Percentiles rank a stretch among this genome's conserved stretches.
Evolutionary conservation across 2,329 filamentous ascomycete genomes (phyloP).

Genomic region (Epichloe gansuensis): DNA sequence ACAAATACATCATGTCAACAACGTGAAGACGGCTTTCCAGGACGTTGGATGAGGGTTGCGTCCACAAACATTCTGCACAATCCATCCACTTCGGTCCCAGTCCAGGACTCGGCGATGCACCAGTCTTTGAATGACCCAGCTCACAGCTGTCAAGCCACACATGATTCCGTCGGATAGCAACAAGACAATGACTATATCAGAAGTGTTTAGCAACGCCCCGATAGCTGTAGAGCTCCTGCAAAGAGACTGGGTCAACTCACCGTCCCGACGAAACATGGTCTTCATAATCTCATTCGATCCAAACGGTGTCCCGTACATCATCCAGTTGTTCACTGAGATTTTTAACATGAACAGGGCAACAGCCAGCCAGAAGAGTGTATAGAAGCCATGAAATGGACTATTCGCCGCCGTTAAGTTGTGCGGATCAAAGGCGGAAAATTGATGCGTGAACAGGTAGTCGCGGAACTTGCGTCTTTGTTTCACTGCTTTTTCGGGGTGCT

Average conservation of each 20-base stretch:
- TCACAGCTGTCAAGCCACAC: constrained; percentile 53
- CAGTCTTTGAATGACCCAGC: constrained; percentile 51
- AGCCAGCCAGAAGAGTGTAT: constrained; percentile 65
- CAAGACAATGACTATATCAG: constrained; percentile 34
- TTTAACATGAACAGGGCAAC: constrained; percentile 55
- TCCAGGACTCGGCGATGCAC: constrained; percentile 47
- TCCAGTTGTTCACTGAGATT: constrained; percentile 57
- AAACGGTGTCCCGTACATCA: constrained; percentile 53
- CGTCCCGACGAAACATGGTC: constrained; percentile 47
- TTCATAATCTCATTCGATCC: constrained; percentile 61
- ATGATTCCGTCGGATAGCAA: constrained; percentile 56
- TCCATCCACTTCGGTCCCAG: constrained; percentile 60
- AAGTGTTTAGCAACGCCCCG: background rate
- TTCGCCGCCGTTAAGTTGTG: constrained; percentile 53
- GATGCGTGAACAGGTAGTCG: constrained; percentile 55
- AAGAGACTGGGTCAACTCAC: constrained; percentile 14
- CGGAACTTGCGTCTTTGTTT: constrained; percentile 21
- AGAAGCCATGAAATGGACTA: constrained; percentile 68
- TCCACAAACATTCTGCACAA: constrained; percentile 51
- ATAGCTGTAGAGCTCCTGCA: too few species aligned
- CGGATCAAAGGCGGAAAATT: constrained; percentile 64
- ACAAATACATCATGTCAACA: background rate
- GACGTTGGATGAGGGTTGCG: background rate
- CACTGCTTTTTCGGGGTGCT: constrained; percentile 9
- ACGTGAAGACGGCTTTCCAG: too few species aligned